Evolutionary conservation across 306 rosid species (phyloP), one percentile per base, ranked within the genome.

Genomic region (Clitoria ternatea): DNA sequence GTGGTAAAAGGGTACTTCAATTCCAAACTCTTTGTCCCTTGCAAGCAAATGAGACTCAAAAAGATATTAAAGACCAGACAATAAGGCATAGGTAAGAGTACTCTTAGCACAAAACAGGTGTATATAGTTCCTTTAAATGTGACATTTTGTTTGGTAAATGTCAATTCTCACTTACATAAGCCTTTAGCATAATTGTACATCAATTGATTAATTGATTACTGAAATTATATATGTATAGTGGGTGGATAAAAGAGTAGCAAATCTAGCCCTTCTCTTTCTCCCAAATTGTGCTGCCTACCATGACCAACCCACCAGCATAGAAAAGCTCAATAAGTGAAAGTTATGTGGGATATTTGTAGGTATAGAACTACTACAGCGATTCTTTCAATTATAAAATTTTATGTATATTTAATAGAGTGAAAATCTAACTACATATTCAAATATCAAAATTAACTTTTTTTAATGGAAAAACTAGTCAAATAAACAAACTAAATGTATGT

Each of bases 11-110:
- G 44, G 66, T 76, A 65, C 70, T 37, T 26, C 77, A 26, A 62
- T 77, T 73, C 83, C 80, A 47, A 82, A 69, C 74, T 71, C 70
- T 67, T 74, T 87, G 89, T 78, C 87, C 80, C 81, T 69, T 61
- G 66, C 70, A 68, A 69, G 75, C 60, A 75, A 53, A 57, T 56
- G 40, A 37, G 40, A 66, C 62, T 40, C 66, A 63, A 56, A 57
- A 49, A 74, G 70, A 74, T 64, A 74, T 69, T 49, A 56, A 55
- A 56, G 70, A 74, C 61, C 50, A 43, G 55, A 71, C 81, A 69
- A 68, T 52, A 67, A 62, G 74, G 45, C 26, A 79, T 59, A 65
- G 77, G 68, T 55, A 74, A 77, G 72, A 61, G 72, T 72, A 70
- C 71, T 19, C 37, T 47, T 57, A 69, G 45, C 61, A 50, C 67